Evolutionary conservation across 345 rosid species (phyloP), one percentile per base, ranked within the genome.

Genomic region (Streptanthus diversifolius): DNA sequence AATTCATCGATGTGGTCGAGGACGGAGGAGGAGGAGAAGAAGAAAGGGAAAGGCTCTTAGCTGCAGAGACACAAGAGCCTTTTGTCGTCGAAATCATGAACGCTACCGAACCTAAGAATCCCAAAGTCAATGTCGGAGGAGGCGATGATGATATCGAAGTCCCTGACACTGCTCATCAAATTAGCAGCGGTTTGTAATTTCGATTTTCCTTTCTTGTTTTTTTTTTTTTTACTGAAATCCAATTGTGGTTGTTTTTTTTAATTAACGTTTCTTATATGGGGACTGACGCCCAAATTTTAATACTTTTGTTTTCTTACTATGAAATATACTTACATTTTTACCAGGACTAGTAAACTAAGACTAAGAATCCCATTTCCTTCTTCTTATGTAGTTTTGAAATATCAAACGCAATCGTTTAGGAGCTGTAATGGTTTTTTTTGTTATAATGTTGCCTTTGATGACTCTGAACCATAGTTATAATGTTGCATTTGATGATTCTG

Each of bases 91-190:
- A 37, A 39, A 54, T 7, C 39, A 80, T 76, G 85, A 68, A 29
- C 8, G 52, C 56, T 19, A 60, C 45, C 30, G 75, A 80, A 29
- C 63, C 58, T 19, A 78, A 35, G 41, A 62, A 39, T 52, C 57
- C 61, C 17, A 84, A 66, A 66, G 73, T 63, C 8, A 35, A 64
- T 35, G 84, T 56, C 45, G 78, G 64, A 21, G 79, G 66, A 21
- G 81, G 74, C 9, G 62, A 61, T 32, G 17, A 22, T 3, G 68
- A 40, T 24, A 60, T 86, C 54, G 88, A 85, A 24, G 49, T 83
- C 60, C 90, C 95, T 13, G 90, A 86, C 32, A 92, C 93, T 72
- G 97, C 93, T 13, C 98, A 92, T 79, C 86, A 85, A 77, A 85
- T 92, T 59, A 88, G 98, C 79, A 86, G 74, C 70, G 97, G 97